Evolutionary conservation across 768 basidiomycete genomes (phyloP).

Genomic region (Tulasnella sp.): DNA sequence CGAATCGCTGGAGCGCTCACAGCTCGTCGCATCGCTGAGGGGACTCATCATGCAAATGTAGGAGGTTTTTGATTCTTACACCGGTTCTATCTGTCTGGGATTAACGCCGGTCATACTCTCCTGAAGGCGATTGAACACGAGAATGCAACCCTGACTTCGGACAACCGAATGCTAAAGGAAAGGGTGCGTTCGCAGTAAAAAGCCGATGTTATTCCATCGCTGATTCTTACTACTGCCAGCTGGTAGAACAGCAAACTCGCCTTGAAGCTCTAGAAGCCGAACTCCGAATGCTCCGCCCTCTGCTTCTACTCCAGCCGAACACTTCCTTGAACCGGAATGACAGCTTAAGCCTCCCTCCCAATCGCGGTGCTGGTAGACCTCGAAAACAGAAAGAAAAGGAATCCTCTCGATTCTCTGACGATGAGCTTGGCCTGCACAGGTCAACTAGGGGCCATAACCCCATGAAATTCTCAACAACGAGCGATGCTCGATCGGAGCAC

Average conservation of each 20-base stretch:
- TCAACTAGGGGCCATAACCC: slow-evolving; percentile 4
- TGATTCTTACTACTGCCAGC: slow-evolving; percentile 30
- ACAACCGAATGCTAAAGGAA: slow-evolving; percentile 50
- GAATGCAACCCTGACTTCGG: slow-evolving; percentile 41
- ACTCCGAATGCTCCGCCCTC: slow-evolving; percentile 51
- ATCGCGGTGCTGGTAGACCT: background rate
- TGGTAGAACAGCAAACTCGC: slow-evolving; percentile 47
- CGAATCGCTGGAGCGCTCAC: slow-evolving; percentile 59
- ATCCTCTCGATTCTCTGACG: slow-evolving; percentile 6
- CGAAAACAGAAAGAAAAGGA: background rate
- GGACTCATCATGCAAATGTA: slow-evolving; percentile 1
- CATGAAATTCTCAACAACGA: slow-evolving; percentile 5
- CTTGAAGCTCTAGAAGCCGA: slow-evolving; percentile 51
- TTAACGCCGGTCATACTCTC: background rate
- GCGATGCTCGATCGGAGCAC: slow-evolving; percentile 19
- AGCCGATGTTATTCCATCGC: slow-evolving; percentile 4
- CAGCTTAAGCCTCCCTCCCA: background rate
- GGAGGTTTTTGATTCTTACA: background rate
- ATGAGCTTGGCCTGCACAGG: slow-evolving; percentile 7
- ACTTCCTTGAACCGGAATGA: background rate
- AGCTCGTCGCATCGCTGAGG: slow-evolving; percentile 35
- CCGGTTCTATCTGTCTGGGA: background rate
- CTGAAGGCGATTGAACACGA: slow-evolving; percentile 50
- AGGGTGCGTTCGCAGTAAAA: slow-evolving; percentile 36
- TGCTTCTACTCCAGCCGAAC: slow-evolving; percentile 55